phyloP scores from a whole-genome alignment of 768 basidiomycete genomes.

The Megacollybia marginata region DNA sequence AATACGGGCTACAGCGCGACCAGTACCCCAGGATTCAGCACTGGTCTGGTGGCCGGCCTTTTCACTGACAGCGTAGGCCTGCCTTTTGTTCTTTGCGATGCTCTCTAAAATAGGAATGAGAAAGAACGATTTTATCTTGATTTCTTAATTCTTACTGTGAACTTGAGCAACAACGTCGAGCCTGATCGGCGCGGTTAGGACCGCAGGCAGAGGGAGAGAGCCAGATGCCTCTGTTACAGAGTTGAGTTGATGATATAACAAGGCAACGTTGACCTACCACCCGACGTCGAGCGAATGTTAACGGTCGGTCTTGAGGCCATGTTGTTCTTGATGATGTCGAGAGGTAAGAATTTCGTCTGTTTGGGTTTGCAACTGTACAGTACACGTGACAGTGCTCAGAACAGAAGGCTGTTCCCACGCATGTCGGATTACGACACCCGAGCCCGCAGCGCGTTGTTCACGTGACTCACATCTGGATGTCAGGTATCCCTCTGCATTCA shows the following conservation, averaged over 20 bases:
- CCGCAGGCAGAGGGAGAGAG: slow-evolving; percentile 90
- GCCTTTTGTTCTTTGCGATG: slow-evolving; percentile 96
- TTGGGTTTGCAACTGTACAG: too few species aligned
- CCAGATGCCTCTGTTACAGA: slow-evolving; percentile 63
- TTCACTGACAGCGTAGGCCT: slow-evolving; percentile 93
- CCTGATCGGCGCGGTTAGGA: slow-evolving; percentile 96
- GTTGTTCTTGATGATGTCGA: slow-evolving; percentile 33
- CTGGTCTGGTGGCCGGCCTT: slow-evolving; percentile 99
- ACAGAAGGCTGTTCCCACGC: too few species aligned
- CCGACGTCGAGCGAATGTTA: slow-evolving; percentile 67
- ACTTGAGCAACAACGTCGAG: slow-evolving; percentile 98
- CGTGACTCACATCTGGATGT: slow-evolving; percentile 27
- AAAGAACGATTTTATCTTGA: background rate
- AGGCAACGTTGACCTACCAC: slow-evolving; percentile 40
- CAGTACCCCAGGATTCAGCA: slow-evolving; percentile 99
- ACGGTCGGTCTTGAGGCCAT: slow-evolving; percentile 96
- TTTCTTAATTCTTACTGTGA: slow-evolving; percentile 90
- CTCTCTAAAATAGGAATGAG: slow-evolving; percentile 52
- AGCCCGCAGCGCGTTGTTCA: too few species aligned
- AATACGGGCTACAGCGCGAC: slow-evolving; percentile 99
- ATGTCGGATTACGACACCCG: too few species aligned
- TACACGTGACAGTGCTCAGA: too few species aligned
- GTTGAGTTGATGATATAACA: background rate
- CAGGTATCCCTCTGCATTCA: slow-evolving; percentile 66
- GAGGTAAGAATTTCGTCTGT: too few species aligned